Evolutionary conservation across 768 basidiomycete species (phyloP), one percentile per base, ranked within the genome.

Genomic region (Leccinellum luteum): DNA sequence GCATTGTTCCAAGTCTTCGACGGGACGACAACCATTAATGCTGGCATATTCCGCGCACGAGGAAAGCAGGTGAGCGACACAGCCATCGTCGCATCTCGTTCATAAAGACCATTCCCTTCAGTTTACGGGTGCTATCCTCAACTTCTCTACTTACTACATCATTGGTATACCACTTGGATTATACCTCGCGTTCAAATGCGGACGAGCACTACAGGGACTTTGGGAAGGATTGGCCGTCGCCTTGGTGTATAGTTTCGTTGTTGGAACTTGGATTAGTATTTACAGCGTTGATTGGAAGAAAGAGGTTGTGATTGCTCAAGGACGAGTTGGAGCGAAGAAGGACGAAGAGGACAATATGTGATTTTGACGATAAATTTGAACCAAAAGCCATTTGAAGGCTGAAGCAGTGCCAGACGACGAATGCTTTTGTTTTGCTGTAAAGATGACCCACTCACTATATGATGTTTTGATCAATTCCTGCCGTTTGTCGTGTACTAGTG

Each of bases 1-100:
- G 84, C 87, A 7, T 75, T 90, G 23, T 90, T 87, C 78, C 90
- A 97, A 71, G 84, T 96, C 4, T 89, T 94, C 56, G 96, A 99
- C 64, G 91, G 87, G 1, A 77, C 85, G 12, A 69, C 80, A 3
- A 85, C 81, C 0, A 82, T 94, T 5, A 80, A 84, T 0, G 81
- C 79, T 7, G 94, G 94, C 3, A 83, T 97, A 59, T 78, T 98
- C 54, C 81, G 96, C 45, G 89, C 94, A 0, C 76, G 85, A 38
- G 94, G 94, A 21, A 90, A 87, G 70, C 90, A 90, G 73, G 85
- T 77, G 52, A 70, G 55, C 19, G 25, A 6, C 19, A 48, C 6
- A 17, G 47, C 10, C 9, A n/a, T 48, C 9, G 1, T 34, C 3
- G 9, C 15, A 14, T 34, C 21, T 8, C 19, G 15, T 28, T 25